A percentile compares a stretch with the other conserved stretches of the same genome.
Evolutionary conservation across 306 rosid genomes (phyloP).

Genomic region (Luffa acutangula): DNA sequence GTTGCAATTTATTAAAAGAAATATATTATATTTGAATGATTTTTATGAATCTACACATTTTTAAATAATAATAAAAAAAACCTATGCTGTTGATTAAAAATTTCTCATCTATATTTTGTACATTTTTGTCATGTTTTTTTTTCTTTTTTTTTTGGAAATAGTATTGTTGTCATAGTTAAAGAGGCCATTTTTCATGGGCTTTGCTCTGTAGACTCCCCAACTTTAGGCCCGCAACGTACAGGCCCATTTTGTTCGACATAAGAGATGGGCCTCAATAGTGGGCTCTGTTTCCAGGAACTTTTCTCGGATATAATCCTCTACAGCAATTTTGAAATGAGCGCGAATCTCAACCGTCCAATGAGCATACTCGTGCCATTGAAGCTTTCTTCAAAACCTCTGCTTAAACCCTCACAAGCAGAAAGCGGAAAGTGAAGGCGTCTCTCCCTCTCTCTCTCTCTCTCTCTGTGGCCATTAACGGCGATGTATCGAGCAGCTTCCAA

Average conservation of each 20-base stretch:
- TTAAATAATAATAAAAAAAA: too few species aligned
- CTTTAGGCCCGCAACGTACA: background rate
- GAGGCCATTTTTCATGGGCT: background rate
- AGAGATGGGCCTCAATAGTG: background rate
- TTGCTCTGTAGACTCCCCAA: background rate
- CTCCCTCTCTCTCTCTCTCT: background rate
- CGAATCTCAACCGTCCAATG: background rate
- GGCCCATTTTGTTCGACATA: background rate
- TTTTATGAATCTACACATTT: too few species aligned
- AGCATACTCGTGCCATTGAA: slow-evolving; percentile 3
- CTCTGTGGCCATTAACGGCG: background rate
- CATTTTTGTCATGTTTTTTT: too few species aligned
- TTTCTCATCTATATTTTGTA: too few species aligned
- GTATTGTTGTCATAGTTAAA: too few species aligned
- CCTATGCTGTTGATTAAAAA: too few species aligned
- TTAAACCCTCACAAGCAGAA: slow-evolving; percentile 22
- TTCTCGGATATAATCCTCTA: background rate
- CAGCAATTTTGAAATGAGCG: background rate
- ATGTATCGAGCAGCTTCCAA: slow-evolving; percentile 72
- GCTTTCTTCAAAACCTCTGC: slow-evolving; percentile 6
- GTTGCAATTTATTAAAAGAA: too few species aligned
- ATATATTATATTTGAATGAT: too few species aligned
- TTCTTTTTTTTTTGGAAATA: too few species aligned
- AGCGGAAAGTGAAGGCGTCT: background rate
- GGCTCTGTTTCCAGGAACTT: background rate